Conservation (phyloP, 306 rosid genomes). For the Trichosanthes cucumerina region DNA sequence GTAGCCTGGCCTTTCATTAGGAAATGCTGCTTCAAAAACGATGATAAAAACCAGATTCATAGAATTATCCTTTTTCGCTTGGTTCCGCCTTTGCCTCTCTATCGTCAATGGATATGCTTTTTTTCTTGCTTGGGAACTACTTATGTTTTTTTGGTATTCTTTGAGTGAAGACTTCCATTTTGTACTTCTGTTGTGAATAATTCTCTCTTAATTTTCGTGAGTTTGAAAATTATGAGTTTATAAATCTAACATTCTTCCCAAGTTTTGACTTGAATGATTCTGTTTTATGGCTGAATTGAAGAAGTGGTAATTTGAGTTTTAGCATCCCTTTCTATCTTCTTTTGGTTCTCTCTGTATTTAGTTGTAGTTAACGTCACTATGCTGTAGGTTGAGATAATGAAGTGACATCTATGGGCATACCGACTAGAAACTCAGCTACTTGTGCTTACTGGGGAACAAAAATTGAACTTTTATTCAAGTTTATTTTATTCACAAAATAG, state of each 20-base stretch:
- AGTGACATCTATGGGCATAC: neutral
- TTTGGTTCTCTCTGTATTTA: neutral
- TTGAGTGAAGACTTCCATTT: neutral
- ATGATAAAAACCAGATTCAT: slow-evolving; percentile 3
- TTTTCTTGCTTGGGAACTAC: neutral
- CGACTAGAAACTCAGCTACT: neutral
- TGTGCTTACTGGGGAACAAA: neutral
- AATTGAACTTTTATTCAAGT: neutral
- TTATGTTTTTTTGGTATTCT: neutral
- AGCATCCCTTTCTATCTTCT: neutral
- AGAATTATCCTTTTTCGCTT: neutral
- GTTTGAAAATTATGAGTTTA: neutral
- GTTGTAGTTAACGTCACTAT: neutral
- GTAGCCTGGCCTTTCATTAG: slow-evolving; percentile 11
- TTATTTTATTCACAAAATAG: neutral
- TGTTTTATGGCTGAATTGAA: neutral
- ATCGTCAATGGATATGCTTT: neutral
- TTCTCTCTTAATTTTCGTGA: neutral
- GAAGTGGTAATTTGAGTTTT: neutral
- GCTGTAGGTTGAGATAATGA: neutral
- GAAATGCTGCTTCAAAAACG: neutral
- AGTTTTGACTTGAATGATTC: neutral
- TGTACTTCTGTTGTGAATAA: neutral
- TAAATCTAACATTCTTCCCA: neutral
- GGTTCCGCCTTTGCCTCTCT: neutral